Evolutionary conservation across 2,329 filamentous ascomycete genomes (phyloP).

Genomic region (Ustilaginoidea virens): DNA sequence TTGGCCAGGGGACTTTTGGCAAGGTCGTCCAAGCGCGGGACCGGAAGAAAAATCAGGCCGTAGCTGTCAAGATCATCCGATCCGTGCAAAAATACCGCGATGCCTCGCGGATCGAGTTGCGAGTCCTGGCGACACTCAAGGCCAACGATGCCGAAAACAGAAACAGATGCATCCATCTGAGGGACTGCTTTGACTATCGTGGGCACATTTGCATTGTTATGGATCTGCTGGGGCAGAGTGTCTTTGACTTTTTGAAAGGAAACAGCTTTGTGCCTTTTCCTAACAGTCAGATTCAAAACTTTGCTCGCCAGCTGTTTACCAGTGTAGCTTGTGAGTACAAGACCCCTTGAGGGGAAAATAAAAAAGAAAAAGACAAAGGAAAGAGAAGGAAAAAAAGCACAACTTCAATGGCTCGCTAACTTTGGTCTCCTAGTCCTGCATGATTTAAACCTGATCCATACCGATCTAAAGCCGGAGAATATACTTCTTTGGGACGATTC

Average conservation of each 20-base stretch:
- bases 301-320: conserved; percentile 91
- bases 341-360: not conserved
- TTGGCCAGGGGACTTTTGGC: conserved; percentile 94
- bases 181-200: conserved; percentile 93
- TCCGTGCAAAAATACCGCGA: conserved; percentile 98
- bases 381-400: not conserved
- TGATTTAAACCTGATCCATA: conserved; percentile 94
- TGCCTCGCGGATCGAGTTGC: conserved; percentile 83
- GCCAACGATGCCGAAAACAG: conserved; percentile 84
- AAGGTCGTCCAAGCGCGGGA: conserved; percentile 94
- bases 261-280: conserved; percentile 95
- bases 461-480: conserved; percentile 58
- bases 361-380: not conserved
- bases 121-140: conserved; percentile 80
- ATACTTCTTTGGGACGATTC: conserved; percentile 49
- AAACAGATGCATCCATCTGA: conserved; percentile 91
- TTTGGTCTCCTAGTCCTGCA: no score
- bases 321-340: conserved; percentile 70
- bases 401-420: not conserved
- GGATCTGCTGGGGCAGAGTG: conserved; percentile 75
- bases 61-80: conserved; percentile 95
- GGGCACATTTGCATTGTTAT: conserved; percentile 86
- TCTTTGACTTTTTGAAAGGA: conserved; percentile 95
- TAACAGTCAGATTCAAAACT: conserved; percentile 95
- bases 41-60: conserved; percentile 56